Conservation (phyloP, 352 stramenopile species). For the Elongisporangium anandrum region DNA sequence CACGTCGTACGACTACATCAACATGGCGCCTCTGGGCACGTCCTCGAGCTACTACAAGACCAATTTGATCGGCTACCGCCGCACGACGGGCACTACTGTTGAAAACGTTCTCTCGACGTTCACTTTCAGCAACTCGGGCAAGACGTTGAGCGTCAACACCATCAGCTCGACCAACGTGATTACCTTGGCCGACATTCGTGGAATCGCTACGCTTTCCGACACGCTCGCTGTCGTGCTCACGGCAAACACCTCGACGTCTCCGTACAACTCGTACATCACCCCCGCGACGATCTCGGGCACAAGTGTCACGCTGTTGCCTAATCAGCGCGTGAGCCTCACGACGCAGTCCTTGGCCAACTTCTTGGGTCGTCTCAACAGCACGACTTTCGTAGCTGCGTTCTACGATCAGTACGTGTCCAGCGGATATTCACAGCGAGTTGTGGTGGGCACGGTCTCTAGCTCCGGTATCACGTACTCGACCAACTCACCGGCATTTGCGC, state of each 20-base stretch:
- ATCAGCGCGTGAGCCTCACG: conserved; percentile 18
- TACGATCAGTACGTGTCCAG: conserved; percentile 27
- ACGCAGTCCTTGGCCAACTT: conserved; percentile 29
- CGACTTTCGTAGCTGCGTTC: conserved; percentile 41
- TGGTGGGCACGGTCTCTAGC: conserved; percentile 26
- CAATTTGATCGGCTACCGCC: conserved; percentile 49
- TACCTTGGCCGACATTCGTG: conserved; percentile 23
- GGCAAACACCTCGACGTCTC: conserved; percentile 3
- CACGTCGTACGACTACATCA: conserved; percentile 31
- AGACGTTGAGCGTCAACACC: conserved; percentile 20
- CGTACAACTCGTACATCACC: conserved; percentile 14
- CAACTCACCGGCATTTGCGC: conserved; percentile 22
- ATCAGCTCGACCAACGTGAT: conserved; percentile 20
- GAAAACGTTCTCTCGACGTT: conserved; percentile 51
- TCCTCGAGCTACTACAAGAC: conserved; percentile 25
- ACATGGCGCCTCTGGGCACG: conserved; percentile 42
- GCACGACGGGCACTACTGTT: conserved; percentile 12
- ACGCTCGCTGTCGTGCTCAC: conserved; percentile 33
- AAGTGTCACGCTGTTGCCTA: conserved; percentile 12
- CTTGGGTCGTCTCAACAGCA: conserved; percentile 24
- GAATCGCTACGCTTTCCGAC: conserved; percentile 56
- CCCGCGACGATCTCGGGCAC: conserved; percentile 23
- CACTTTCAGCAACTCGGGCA: conserved; percentile 20
- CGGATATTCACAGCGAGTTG: conserved; percentile 30
- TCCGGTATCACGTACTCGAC: conserved; percentile 32